A percentile compares a stretch with the other conserved stretches of the same genome.
These are phyloP conservation scores for Coemansia sp. DNA, from an alignment of 192 early-diverging fungal species.

Conservation along the genomic window DNA sequence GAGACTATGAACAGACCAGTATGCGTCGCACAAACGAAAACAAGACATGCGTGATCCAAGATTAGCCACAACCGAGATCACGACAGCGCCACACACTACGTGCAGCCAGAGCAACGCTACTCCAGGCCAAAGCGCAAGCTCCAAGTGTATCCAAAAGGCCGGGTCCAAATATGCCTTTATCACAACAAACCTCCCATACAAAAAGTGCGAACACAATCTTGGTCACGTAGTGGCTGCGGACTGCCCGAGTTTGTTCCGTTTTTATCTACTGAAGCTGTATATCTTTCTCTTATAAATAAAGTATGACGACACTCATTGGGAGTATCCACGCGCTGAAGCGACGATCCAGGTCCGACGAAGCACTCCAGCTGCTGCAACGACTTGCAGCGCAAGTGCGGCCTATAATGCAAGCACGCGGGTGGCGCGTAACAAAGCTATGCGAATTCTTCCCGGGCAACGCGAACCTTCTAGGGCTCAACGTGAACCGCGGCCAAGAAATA, in stretches of 20 bases:
- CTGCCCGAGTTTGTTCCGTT: background rate
- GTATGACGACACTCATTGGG: slow-evolving; percentile 16
- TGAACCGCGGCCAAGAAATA: slow-evolving; percentile 40
- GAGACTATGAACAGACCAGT: background rate
- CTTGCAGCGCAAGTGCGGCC: slow-evolving; percentile 33
- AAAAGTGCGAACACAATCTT: no score
- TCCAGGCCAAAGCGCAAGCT: no score
- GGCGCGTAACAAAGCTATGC: slow-evolving; percentile 24
- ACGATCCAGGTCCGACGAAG: slow-evolving; percentile 6
- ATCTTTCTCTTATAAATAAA: no score
- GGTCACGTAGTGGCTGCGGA: no score
- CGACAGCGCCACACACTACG: no score
- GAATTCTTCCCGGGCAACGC: slow-evolving; percentile 38
- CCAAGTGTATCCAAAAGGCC: no score
- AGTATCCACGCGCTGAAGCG: slow-evolving; percentile 33
- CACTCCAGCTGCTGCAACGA: slow-evolving; percentile 28
- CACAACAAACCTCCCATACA: no score
- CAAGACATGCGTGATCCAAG: no score
- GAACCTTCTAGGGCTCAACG: slow-evolving; percentile 36
- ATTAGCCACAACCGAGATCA: no score
- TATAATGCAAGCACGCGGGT: slow-evolving; percentile 37
- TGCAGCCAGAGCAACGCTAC: no score
- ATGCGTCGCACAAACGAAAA: background rate
- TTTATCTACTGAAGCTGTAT: no score
- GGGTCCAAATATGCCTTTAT: no score